A percentile compares a stretch with the other conserved stretches of the same genome.
Evolutionary conservation across 345 rosid species (phyloP).

Genomic region (Linum tenue): DNA sequence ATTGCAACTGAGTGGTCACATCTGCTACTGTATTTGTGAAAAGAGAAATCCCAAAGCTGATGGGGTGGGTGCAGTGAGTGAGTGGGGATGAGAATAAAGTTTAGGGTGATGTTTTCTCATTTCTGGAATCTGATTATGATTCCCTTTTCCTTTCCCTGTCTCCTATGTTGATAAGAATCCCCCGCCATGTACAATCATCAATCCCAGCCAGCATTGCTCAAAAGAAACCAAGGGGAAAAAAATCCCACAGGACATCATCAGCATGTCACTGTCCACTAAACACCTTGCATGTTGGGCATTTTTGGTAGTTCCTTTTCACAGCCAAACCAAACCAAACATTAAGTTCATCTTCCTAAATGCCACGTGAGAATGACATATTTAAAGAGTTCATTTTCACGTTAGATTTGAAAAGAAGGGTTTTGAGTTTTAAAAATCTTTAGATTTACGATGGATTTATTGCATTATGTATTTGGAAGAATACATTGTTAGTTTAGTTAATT

Average conservation of each 20-base stretch:
- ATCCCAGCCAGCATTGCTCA: conserved; percentile 6
- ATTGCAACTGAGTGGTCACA: conserved; percentile 33
- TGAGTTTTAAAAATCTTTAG: too few relatives aligned
- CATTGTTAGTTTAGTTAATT: too few relatives aligned
- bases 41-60: conserved; percentile 12
- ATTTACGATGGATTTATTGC: too few relatives aligned
- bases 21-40: conserved; percentile 21
- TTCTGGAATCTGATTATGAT: conserved; percentile 14
- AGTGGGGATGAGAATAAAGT: conserved; percentile 40
- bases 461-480: too few relatives aligned
- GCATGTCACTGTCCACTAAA: too few relatives aligned
- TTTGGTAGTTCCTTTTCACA: conserved; percentile 12
- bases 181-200: conserved; percentile 23
- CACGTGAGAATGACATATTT: too few relatives aligned
- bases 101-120: conserved; percentile 11
- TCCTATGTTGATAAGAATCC: conserved; percentile 39
- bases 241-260: too few relatives aligned
- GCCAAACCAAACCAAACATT: neutral
- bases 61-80: conserved; percentile 17
- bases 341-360: too few relatives aligned
- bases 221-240: too few relatives aligned
- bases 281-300: too few relatives aligned
- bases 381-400: too few relatives aligned
- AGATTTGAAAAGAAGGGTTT: too few relatives aligned
- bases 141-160: conserved; percentile 27